phyloP scores from a whole-genome alignment of 805 yeast genomes.

The Cyberlindnera samutprakarnensis region DNA sequence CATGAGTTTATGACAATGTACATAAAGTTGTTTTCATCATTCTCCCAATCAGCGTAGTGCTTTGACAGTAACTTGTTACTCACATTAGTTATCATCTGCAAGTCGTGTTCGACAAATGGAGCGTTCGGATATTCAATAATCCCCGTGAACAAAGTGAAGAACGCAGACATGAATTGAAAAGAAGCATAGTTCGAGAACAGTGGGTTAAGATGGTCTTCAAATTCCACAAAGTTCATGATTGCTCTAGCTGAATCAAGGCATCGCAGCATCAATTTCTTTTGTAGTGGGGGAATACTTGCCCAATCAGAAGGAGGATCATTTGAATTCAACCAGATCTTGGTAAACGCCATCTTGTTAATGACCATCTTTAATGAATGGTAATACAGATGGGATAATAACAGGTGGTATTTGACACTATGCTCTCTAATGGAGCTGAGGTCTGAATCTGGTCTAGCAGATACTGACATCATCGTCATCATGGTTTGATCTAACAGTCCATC shows the following conservation, averaged over 20 bases:
- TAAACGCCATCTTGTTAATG: slow-evolving; percentile 22
- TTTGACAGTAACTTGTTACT: slow-evolving; percentile 4
- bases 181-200: slow-evolving; percentile 10
- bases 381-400: slow-evolving; percentile 12
- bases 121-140: slow-evolving; percentile 17
- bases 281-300: slow-evolving; percentile 3
- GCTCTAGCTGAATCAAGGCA: slow-evolving; percentile 16
- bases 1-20: slow-evolving; percentile 7
- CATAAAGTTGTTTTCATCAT: slow-evolving; percentile 4
- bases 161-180: slow-evolving; percentile 18
- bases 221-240: slow-evolving; percentile 6
- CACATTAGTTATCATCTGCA: slow-evolving; percentile 8
- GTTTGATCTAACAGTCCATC: slow-evolving; percentile 10
- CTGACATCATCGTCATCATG: neutral
- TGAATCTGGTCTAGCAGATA: slow-evolving; percentile 9
- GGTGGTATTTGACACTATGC: slow-evolving; percentile 5
- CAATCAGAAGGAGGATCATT: neutral
- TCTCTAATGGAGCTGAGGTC: slow-evolving; percentile 2
- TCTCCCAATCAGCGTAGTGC: neutral
- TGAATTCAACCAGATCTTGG: slow-evolving; percentile 16
- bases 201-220: slow-evolving; percentile 4
- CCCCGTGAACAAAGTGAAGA: slow-evolving; percentile 19
- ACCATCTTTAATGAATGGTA: slow-evolving; percentile 14
- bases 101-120: slow-evolving; percentile 7
- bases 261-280: slow-evolving; percentile 1